Conservation (phyloP, 208 protist genomes). For the Leishmania major region DNA sequence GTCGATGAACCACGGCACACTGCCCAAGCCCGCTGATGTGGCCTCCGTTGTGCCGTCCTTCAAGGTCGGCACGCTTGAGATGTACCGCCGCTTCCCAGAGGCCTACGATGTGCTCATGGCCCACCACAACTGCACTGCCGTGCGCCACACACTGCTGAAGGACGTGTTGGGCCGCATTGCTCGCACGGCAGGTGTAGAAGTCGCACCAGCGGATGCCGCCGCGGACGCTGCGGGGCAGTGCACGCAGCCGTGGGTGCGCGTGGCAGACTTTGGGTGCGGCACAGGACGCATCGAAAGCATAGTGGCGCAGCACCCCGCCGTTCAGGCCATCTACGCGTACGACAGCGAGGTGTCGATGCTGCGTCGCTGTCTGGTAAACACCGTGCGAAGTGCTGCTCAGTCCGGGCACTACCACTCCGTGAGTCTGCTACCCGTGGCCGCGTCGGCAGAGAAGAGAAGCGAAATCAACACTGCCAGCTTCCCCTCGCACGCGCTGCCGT, state of each 20-base stretch:
- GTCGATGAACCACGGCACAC: neutral
- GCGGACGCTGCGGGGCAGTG: neutral
- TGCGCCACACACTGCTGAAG: constrained; percentile 48
- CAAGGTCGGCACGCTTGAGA: constrained; percentile 84
- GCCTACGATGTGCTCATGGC: constrained; percentile 84
- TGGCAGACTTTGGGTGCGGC: constrained; percentile 83
- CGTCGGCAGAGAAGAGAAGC: neutral
- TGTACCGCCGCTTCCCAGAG: constrained; percentile 78
- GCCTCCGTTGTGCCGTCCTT: constrained; percentile 50
- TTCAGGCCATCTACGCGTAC: constrained; percentile 70
- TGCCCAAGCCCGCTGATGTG: neutral
- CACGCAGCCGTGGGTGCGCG: constrained; percentile 33
- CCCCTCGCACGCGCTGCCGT: neutral
- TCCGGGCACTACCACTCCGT: constrained; percentile 19
- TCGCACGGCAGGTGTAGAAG: neutral
- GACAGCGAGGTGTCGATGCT: constrained; percentile 77
- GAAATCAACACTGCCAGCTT: neutral
- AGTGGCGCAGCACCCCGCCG: constrained; percentile 47
- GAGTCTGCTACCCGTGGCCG: constrained; percentile 14
- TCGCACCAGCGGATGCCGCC: neutral
- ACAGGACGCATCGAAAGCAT: constrained; percentile 77
- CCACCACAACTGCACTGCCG: constrained; percentile 62
- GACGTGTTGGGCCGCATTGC: constrained; percentile 42
- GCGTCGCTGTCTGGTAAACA: constrained; percentile 60
- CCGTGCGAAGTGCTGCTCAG: constrained; percentile 31